phyloP scores from a whole-genome alignment of 768 basidiomycete species.

The Auricularia sp. region DNA sequence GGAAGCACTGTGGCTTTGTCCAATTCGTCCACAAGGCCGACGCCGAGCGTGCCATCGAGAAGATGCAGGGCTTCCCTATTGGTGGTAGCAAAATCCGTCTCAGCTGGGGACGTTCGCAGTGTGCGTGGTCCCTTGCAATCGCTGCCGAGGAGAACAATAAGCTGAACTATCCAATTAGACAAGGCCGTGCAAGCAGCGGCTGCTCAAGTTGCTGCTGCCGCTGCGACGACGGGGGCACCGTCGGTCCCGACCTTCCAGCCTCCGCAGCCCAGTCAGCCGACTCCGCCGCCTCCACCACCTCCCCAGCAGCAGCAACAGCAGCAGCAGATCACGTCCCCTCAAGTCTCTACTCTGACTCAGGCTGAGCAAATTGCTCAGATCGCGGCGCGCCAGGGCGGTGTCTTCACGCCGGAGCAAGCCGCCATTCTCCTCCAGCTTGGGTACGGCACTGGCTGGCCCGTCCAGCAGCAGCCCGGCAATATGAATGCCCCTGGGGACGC shows the following conservation, averaged over 20 bases:
- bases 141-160: not conserved
- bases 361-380: not conserved
- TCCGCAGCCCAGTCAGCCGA: not conserved
- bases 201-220: not conserved
- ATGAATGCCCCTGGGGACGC: not conserved
- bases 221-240: not conserved
- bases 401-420: slow-evolving; percentile 1
- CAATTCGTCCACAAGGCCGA: slow-evolving; percentile 89
- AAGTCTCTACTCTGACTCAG: slow-evolving; percentile 2
- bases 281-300: not conserved
- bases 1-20: slow-evolving; percentile 93
- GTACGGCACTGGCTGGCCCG: not conserved
- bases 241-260: not conserved
- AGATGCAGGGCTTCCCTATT: slow-evolving; percentile 94
- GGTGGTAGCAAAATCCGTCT: slow-evolving; percentile 85
- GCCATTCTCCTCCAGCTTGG: slow-evolving; percentile 7
- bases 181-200: slow-evolving; percentile 88
- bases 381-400: not conserved
- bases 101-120: slow-evolving; percentile 92
- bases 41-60: slow-evolving; percentile 86
- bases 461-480: not conserved
- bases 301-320: not conserved
- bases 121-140: slow-evolving; percentile 32
- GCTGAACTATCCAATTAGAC: slow-evolving; percentile 34
- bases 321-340: slow-evolving; percentile 4